Evolutionary conservation across 2,329 filamentous ascomycete species (phyloP).

Genomic region (Thielaviopsis punctulata): DNA sequence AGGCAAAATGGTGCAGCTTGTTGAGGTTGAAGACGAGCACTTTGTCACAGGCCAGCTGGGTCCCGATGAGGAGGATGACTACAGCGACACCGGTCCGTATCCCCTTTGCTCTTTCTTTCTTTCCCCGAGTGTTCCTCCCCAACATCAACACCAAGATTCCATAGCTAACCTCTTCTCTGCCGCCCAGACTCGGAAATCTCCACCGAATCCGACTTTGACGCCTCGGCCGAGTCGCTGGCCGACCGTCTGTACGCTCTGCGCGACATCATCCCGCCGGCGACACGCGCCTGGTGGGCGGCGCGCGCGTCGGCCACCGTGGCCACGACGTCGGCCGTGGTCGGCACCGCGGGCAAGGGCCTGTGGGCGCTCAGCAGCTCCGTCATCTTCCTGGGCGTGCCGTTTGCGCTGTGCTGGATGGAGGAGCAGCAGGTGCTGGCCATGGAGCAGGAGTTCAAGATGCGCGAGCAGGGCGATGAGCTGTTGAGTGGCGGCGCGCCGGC

Average conservation of each 20-base stretch:
- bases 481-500: slow-evolving; percentile 28
- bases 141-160: too few species aligned
- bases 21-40: slow-evolving; percentile 93
- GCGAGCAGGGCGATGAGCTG: slow-evolving; percentile 69
- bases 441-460: slow-evolving; percentile 95
- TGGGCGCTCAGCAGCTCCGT: slow-evolving; percentile 86
- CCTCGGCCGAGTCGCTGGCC: slow-evolving; percentile 37
- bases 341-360: slow-evolving; percentile 67
- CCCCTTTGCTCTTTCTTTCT: not conserved
- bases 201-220: slow-evolving; percentile 56
- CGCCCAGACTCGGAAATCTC: slow-evolving; percentile 74
- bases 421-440: slow-evolving; percentile 95
- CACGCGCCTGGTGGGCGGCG: slow-evolving; percentile 49
- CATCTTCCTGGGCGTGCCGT: slow-evolving; percentile 80
- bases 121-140: not conserved
- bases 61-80: slow-evolving; percentile 74
- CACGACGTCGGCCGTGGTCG: slow-evolving; percentile 35
- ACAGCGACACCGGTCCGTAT: slow-evolving; percentile 71
- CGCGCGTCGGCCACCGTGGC: slow-evolving; percentile 37
- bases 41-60: slow-evolving; percentile 56
- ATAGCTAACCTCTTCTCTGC: too few species aligned
- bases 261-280: slow-evolving; percentile 59
- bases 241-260: slow-evolving; percentile 57
- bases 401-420: slow-evolving; percentile 81
- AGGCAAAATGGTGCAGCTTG: slow-evolving; percentile 77